Percentiles rank a stretch among this genome's conserved stretches.
Evolutionary conservation across 768 basidiomycete species (phyloP).

Genomic region (Brasilioporus rufonigricans): DNA sequence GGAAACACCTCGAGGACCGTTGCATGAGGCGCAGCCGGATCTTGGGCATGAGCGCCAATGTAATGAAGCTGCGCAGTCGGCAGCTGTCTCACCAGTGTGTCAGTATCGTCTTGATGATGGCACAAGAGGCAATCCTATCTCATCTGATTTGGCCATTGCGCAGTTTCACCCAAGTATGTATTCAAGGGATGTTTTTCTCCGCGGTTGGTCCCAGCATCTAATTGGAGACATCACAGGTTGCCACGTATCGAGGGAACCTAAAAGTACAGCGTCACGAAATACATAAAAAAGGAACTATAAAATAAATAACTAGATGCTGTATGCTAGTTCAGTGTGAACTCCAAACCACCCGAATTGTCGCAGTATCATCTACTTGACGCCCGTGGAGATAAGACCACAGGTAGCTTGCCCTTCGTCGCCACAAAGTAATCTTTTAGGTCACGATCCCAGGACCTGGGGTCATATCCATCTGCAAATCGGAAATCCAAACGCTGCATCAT

Average conservation of each 20-base stretch:
- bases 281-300: constrained; percentile 6
- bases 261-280: constrained; percentile 16
- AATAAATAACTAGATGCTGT: constrained; percentile 26
- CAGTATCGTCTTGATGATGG: background rate
- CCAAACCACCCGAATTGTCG: constrained; percentile 7
- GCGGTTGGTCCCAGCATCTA: background rate
- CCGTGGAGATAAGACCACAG: constrained; percentile 36
- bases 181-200: constrained; percentile 9
- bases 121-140: constrained; percentile 1
- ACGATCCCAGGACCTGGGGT: constrained; percentile 32
- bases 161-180: constrained; percentile 5
- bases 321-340: constrained; percentile 22
- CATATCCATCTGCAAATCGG: constrained; percentile 38
- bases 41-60: background rate
- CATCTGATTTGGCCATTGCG: background rate
- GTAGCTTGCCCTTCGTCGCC: constrained; percentile 33
- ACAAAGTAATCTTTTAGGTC: constrained; percentile 41
- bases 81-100: background rate
- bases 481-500: constrained; percentile 43
- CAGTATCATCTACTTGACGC: constrained; percentile 15
- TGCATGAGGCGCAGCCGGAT: background rate
- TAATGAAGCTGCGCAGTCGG: background rate
- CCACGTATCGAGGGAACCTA: constrained; percentile 12
- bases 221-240: constrained; percentile 6
- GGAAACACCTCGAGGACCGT: constrained; percentile 19